phyloP scores from a whole-genome alignment of 1,284 basidiomycete species.

The Pseudozyma flocculosa region DNA sequence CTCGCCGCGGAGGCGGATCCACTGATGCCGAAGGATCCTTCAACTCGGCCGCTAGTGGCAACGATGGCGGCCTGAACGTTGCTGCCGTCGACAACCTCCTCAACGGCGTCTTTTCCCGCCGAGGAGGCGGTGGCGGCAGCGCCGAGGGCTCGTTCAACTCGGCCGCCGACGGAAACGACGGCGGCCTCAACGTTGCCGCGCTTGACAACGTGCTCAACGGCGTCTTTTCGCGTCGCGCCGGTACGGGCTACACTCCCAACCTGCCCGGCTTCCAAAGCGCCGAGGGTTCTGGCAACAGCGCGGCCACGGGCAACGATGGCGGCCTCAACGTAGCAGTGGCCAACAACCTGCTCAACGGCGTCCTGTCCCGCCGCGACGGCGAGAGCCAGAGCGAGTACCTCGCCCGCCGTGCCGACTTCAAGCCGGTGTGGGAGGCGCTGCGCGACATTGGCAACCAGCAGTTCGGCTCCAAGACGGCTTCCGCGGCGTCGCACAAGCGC shows the following conservation, averaged over 20 bases:
- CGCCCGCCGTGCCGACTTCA: slow-evolving; percentile 30
- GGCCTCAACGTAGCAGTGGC: slow-evolving; percentile 5
- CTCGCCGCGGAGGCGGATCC: not conserved
- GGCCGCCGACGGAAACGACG: not conserved
- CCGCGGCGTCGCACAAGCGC: slow-evolving; percentile 13
- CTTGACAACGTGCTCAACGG: not conserved
- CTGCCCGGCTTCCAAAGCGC: not conserved
- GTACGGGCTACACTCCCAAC: no score
- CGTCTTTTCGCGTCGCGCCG: not conserved
- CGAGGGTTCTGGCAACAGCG: slow-evolving; percentile 1
- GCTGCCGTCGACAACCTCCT: not conserved
- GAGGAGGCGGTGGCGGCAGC: not conserved
- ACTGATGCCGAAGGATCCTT: not conserved
- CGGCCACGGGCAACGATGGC: slow-evolving; percentile 1
- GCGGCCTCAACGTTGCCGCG: not conserved
- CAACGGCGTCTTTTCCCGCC: not conserved
- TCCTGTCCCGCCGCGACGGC: slow-evolving; percentile 1
- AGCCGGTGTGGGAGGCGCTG: slow-evolving; percentile 39
- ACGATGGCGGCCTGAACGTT: not conserved
- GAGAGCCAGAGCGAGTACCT: slow-evolving; percentile 1
- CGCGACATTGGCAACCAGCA: slow-evolving; percentile 27
- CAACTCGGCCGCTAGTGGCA: not conserved
- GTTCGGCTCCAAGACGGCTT: not conserved
- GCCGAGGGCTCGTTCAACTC: not conserved
- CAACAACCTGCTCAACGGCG: slow-evolving; percentile 6